A percentile compares a stretch with the other conserved stretches of the same genome.
These are phyloP conservation scores for Geranium rotundifolium DNA, from an alignment of 345 rosid genomes.

Conservation along the genomic window DNA sequence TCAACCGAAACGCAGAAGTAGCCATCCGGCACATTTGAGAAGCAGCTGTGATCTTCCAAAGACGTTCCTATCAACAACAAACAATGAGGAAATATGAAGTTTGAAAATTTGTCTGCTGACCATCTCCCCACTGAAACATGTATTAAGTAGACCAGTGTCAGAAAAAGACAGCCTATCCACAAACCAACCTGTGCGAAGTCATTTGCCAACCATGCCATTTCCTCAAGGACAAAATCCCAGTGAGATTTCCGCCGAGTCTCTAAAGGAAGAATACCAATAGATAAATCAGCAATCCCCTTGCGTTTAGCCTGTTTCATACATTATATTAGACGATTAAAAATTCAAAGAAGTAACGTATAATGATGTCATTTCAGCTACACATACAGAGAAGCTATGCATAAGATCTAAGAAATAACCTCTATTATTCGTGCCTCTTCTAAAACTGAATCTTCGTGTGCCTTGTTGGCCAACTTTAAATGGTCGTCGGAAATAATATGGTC, in stretches of 20 bases:
- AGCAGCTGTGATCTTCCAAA: slow-evolving; percentile 97
- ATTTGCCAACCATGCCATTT: slow-evolving; percentile 98
- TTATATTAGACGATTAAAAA: slow-evolving; percentile 10
- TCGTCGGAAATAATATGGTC: slow-evolving; percentile 35
- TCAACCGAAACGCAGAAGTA: slow-evolving; percentile 52
- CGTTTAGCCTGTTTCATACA: slow-evolving; percentile 61
- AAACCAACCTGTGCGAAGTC: slow-evolving; percentile 87
- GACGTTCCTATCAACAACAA: slow-evolving; percentile 55
- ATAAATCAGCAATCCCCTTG: slow-evolving; percentile 79
- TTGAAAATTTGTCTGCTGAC: background rate
- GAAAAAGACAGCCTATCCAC: background rate
- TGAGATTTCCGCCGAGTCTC: slow-evolving; percentile 53
- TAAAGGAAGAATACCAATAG: slow-evolving; percentile 35
- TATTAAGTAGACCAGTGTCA: background rate
- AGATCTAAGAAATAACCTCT: slow-evolving; percentile 40
- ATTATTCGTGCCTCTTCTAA: slow-evolving; percentile 85
- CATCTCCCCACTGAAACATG: background rate
- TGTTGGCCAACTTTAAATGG: slow-evolving; percentile 33
- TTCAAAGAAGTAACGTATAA: background rate
- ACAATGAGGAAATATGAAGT: background rate
- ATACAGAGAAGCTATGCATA: background rate
- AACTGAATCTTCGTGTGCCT: slow-evolving; percentile 61
- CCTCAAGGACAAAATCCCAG: slow-evolving; percentile 99
- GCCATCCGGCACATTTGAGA: slow-evolving; percentile 69
- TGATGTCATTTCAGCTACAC: background rate